Base-by-base conservation (phyloP, 371 early-diverging fungal genomes). In the Edhazardia aedis region DNA sequence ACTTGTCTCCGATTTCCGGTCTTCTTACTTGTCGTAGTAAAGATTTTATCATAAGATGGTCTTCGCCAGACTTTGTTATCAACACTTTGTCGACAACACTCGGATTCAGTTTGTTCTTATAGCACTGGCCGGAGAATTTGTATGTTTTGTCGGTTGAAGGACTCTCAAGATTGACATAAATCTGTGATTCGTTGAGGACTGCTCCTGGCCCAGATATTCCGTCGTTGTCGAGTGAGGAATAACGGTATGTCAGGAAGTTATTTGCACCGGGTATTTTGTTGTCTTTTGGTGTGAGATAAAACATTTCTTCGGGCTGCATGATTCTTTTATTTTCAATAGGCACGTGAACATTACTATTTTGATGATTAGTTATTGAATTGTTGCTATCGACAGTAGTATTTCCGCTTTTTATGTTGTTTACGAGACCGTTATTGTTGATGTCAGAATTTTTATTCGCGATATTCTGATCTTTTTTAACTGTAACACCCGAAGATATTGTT, bases 1-100 rank as follows among this genome's bases (percentile, higher is more conserved):
- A 94, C 76, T 98, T 99, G 74, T 99, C 96, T 55, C 96, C 99
- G 56, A 99, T 74, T 72, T 95, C 90, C 1, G 95, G 94, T 2
- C 85, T 78, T 50, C 99, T 83, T 1, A 88, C 90, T 72, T 92
- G 91, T 29, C 91, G 80, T 28, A 91, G 77, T 22, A 83, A 75
- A n/a, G 82, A 82, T 76, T 95, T 98, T 66, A 94, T 79, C 29
- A 91, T 66, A 11, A 79, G 80, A 65, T 87, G 84, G 56, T 88
- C 89, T 43, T 84, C 84, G 47, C 86, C 85, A 16, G 86, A 87
- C 0, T 82, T 85, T 14, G 92, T 85, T 39, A 93, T 69, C 50
- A 90, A 63, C 1, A 92, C 86, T 70, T 77, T 72, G 55, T 75
- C 74, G 19, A 75, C 67, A 40, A 70, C 65, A 11, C 55, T 58